Base-by-base conservation (phyloP, 1,284 basidiomycete species). In the Moesziomyces globuligerus region DNA sequence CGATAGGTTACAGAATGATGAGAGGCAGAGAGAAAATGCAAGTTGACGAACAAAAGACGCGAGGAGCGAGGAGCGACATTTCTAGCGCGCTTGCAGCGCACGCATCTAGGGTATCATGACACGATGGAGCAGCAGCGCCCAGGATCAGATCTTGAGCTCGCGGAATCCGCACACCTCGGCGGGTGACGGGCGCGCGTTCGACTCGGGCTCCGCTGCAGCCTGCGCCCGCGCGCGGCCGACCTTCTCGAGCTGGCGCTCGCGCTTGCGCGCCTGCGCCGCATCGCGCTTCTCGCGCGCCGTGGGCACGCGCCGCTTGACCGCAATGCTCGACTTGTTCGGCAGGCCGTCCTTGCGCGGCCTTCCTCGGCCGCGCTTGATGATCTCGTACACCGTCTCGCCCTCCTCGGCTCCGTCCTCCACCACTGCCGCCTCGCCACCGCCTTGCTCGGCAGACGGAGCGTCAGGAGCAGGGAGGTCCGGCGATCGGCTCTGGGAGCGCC, bases 141-240 rank as follows among this genome's bases (percentile, higher is more conserved):
- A 26, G 11, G 42, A n/a, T 67, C 41, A 75, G 36, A 75, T 75
- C 45, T 75, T 75, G 39, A 75, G 73, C 56, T 75, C 73, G 47
- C 66, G 58, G 47, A 75, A 75, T 17, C 73, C 73, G 44, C 67
- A 59, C 2, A 75, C 71, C 28, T 75, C 72, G 32, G 68, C 69
- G 5, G 64, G 57, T 18, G 61, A 65, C 39, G 58, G 56, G 9
- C 62, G 50, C 11, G 47, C 41, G 48, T 23, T 44, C n/a, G 28
- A 28, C 18, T 28, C 38, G 1, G 37, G 17, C 15, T 50, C 51
- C 20, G 25, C 51, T 18, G 32, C 44, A 6, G 43, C 47, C 23
- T 21, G 21, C 15, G 43, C 56, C 1, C 49, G 49, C 5, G 55
- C 32, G 7, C 46, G 28, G 10, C 32, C 60, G 3, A 68, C 39